A percentile compares a stretch with the other conserved stretches of the same genome.
Evolutionary conservation across 108 stramenopile species (phyloP).

Genomic region (Discostella pseudostelligera): DNA sequence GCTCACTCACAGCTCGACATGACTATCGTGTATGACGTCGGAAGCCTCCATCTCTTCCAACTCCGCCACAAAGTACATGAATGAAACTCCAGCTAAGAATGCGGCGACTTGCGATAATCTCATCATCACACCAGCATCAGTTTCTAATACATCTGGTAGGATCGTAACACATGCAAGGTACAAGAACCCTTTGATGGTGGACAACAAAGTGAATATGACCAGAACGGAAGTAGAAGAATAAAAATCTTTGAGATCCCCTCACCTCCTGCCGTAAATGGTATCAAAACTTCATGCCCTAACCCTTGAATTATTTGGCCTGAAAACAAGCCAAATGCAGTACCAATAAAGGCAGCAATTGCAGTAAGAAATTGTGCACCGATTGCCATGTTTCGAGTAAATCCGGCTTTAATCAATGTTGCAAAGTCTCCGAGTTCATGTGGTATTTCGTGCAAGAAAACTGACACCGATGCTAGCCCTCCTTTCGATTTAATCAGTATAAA

Average conservation of each 20-base stretch:
- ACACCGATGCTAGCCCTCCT: constrained; percentile 73
- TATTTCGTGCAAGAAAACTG: constrained; percentile 88
- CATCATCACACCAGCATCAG: constrained; percentile 36
- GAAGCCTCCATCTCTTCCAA: constrained; percentile 56
- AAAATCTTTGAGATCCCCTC: constrained; percentile 1
- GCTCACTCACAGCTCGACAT: constrained; percentile 32
- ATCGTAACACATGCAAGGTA: constrained; percentile 80
- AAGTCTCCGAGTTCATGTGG: constrained; percentile 92
- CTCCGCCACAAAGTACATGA: constrained; percentile 68
- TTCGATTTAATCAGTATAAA: constrained; percentile 55
- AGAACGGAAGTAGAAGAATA: no score
- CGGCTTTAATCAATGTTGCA: constrained; percentile 74
- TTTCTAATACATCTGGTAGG: constrained; percentile 72
- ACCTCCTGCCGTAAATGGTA: constrained; percentile 79
- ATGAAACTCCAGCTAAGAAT: constrained; percentile 69
- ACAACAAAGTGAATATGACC: no score
- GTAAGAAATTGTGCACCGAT: constrained; percentile 84
- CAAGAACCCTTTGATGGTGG: no score
- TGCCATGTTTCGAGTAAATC: constrained; percentile 70
- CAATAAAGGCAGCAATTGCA: constrained; percentile 80
- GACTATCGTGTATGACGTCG: constrained; percentile 24
- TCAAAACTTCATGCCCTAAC: constrained; percentile 48
- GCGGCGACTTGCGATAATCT: constrained; percentile 54
- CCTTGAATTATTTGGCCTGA: constrained; percentile 41
- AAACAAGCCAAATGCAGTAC: constrained; percentile 69